A percentile compares a stretch with the other conserved stretches of the same genome.
Evolutionary conservation across 2,329 filamentous ascomycete genomes (phyloP).

Genomic region (Gremmenia infestans): DNA sequence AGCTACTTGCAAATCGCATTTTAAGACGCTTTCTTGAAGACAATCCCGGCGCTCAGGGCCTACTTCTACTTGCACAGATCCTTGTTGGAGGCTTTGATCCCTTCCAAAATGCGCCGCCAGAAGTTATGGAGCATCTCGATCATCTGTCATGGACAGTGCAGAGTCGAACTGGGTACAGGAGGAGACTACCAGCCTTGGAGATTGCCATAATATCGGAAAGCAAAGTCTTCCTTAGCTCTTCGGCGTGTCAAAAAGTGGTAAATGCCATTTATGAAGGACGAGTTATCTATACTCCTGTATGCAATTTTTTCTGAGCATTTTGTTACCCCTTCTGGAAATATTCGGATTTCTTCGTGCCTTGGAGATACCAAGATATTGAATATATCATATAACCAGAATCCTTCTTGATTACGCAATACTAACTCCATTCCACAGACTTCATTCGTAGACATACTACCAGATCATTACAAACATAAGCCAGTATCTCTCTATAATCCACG

Average conservation of each 20-base stretch:
- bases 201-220: conserved; percentile 79
- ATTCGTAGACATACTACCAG: conserved; percentile 78
- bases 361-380: no score
- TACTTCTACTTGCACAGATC: conserved; percentile 71
- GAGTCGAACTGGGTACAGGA: conserved; percentile 40
- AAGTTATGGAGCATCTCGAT: conserved; percentile 55
- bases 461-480: conserved; percentile 79
- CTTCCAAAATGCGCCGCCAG: conserved; percentile 73
- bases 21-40: conserved; percentile 75
- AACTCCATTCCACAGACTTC: conserved; percentile 41
- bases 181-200: conserved; percentile 66
- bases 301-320: no score
- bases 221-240: conserved; percentile 71
- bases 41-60: conserved; percentile 62
- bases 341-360: no score
- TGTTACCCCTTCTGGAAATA: no score
- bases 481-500: conserved; percentile 77
- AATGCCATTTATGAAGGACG: conserved; percentile 77
- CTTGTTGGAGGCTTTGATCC: conserved; percentile 80
- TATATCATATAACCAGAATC: no score
- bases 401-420: no score
- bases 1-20: conserved; percentile 74
- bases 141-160: conserved; percentile 37
- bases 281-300: conserved; percentile 68
- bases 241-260: conserved; percentile 76